A percentile compares a stretch with the other conserved stretches of the same genome.
Conservation (phyloP, 441 rosid genomes). For the Euphorbia celastroides region DNA sequence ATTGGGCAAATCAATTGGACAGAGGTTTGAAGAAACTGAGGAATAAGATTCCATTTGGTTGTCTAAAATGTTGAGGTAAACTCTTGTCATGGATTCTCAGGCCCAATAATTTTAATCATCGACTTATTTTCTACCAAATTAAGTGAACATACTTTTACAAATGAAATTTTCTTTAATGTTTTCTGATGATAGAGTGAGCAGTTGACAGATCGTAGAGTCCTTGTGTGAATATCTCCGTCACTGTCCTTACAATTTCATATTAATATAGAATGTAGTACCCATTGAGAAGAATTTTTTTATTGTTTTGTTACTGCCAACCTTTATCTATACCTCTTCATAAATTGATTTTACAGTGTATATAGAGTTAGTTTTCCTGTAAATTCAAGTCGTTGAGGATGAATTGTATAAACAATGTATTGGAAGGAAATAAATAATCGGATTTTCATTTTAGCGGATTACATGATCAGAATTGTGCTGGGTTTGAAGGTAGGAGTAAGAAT, state of each 20-base stretch:
- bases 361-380: neutral
- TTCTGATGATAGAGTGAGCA: too few relatives aligned
- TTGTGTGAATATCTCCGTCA: neutral
- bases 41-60: slow-evolving; percentile 16
- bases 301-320: neutral
- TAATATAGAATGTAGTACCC: neutral
- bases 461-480: neutral
- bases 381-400: neutral
- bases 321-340: neutral
- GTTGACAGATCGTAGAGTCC: neutral
- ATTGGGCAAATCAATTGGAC: slow-evolving; percentile 2
- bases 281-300: neutral
- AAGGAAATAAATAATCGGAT: neutral
- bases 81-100: slow-evolving; percentile 15
- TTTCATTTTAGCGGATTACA: too few relatives aligned
- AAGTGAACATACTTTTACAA: neutral
- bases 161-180: too few relatives aligned
- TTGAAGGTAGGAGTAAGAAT: neutral
- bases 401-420: neutral
- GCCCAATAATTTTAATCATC: too few relatives aligned
- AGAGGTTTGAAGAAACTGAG: neutral
- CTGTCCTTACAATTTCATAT: neutral
- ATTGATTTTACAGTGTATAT: neutral
- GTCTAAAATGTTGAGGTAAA: slow-evolving; percentile 28
- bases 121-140: neutral